Base-by-base conservation (phyloP, 768 basidiomycete species). In the Pleurotus citrinopileatus region DNA sequence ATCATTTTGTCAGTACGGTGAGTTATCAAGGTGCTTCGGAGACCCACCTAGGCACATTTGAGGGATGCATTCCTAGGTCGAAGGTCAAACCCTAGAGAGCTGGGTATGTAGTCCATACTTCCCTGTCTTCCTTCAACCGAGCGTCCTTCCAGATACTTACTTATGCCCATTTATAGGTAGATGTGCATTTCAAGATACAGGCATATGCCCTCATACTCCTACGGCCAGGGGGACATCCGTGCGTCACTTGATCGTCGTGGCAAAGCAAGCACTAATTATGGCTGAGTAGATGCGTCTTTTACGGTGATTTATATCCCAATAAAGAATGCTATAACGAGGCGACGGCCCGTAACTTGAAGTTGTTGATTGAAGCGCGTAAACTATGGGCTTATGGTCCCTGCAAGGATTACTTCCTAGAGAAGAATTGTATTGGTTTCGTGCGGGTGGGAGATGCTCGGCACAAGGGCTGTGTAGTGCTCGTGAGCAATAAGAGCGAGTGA, bases 141-240 rank as follows among this genome's bases (percentile, higher is more conserved):
- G n/a, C n/a, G n/a, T n/a, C n/a, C n/a, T n/a, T n/a, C n/a, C n/a
- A n/a, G n/a, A n/a, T n/a, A n/a, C n/a, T n/a, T n/a, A n/a, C n/a
- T n/a, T n/a, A n/a, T n/a, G n/a, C n/a, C n/a, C n/a, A n/a, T n/a
- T n/a, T n/a, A 38, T 56, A 92, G 90, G 89, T 93, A 29, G 78
- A 72, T 36, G 68, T 66, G 25, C 76, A 77, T 60, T 92, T 93
- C 74, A 93, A 92, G 67, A 68, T 82, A 27, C 90, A 92, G 60
- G 90, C 91, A 1, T 93, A 94, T 64, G 82, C 91, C 1, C 65
- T 94, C 34, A 89, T 91, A 60, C 74, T 94, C 52, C 74, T 94
- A 43, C 83, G 87, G 56, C 72, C 74, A 34, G 68, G 75, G 37
- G 91, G 91, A 25, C 78, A 88, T 60, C 91, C 91, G 90, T 92